These are phyloP conservation scores for Phytophthora podocarpi DNA, from an alignment of 352 stramenopile genomes.

Conservation along the genomic window DNA sequence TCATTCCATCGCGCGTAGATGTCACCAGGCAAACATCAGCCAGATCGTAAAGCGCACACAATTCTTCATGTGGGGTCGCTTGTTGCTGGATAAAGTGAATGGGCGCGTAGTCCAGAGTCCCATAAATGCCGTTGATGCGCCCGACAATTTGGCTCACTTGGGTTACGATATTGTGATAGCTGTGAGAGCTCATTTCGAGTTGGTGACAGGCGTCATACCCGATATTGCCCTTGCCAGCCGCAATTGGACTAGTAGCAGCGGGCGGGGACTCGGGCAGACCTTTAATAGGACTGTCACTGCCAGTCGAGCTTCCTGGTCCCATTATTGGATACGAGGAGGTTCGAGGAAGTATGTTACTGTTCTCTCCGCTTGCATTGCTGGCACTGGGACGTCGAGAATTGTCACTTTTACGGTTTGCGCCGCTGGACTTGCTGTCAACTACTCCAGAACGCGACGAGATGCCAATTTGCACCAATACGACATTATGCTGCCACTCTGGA, in stretches of 20 bases:
- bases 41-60: conserved; percentile 89
- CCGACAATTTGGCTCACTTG: conserved; percentile 91
- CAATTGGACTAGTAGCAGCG: conserved; percentile 20
- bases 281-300: conserved; percentile 40
- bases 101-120: conserved; percentile 87
- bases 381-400: conserved; percentile 16
- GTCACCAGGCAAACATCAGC: conserved; percentile 91
- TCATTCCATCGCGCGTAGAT: conserved; percentile 90
- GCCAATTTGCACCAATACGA: conserved; percentile 96
- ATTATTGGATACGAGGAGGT: conserved; percentile 34
- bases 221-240: conserved; percentile 30
- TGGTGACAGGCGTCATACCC: conserved; percentile 55
- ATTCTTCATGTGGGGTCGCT: conserved; percentile 78
- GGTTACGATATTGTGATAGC: conserved; percentile 67
- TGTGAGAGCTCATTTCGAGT: conserved; percentile 81
- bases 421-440: conserved; percentile 37
- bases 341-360: conserved; percentile 15
- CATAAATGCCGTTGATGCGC: conserved; percentile 89
- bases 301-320: conserved; percentile 8
- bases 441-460: conserved; percentile 86
- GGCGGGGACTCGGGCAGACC: conserved; percentile 29
- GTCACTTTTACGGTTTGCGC: conserved; percentile 14
- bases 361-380: conserved; percentile 16
- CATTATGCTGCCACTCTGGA: conserved; percentile 94
- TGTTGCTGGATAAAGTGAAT: conserved; percentile 92